Evolutionary conservation across 345 rosid species (phyloP), one percentile per base, ranked within the genome.

Genomic region (Salix arbutifolia): DNA sequence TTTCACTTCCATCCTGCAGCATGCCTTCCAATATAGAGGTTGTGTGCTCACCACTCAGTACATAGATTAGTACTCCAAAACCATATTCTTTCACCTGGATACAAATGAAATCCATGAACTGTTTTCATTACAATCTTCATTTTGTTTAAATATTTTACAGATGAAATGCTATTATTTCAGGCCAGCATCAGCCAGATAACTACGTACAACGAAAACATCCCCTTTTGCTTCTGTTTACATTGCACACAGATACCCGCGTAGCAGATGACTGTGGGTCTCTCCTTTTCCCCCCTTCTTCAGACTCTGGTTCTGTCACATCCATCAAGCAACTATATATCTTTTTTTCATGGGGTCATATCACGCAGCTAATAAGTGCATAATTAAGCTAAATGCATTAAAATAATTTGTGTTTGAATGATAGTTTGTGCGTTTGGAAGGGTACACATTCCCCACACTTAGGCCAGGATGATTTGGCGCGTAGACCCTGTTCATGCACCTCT

Each of bases 351-450:
- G 66, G 28, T 67, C 53, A 61, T 58, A 46, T 70, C 70, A 77
- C 6, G 53, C 62, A 70, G 4, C 25, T n/a, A 9, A 40, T 10
- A 70, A 77, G 64, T 69, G 60, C 79, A 61, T 35, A 26, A 69
- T 44, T 69, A 58, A 40, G 28, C 48, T n/a, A 30, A 33, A 60
- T 16, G 61, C 13, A 58, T 11, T 56, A 44, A 76, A 70, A 70
- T 65, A 42, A 30, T 77, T 33, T 60, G 67, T 61, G 73, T 44
- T n/a, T 16, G 19, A 71, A 30, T 21, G 56, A 71, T 69, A 31
- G 21, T 5, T 25, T 83, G 88, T 77, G 23, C 77, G 72, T 81
- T 83, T 73, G 83, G 69, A 71, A 23, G 78, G 82, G 62, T 56
- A 44, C 74, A 76, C 84, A 65, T 68, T 76, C 80, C 83, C 83